These are phyloP conservation scores for Haemoproteus tartakovskyi DNA, from an alignment of 169 alveolate species.

Conservation along the genomic window DNA sequence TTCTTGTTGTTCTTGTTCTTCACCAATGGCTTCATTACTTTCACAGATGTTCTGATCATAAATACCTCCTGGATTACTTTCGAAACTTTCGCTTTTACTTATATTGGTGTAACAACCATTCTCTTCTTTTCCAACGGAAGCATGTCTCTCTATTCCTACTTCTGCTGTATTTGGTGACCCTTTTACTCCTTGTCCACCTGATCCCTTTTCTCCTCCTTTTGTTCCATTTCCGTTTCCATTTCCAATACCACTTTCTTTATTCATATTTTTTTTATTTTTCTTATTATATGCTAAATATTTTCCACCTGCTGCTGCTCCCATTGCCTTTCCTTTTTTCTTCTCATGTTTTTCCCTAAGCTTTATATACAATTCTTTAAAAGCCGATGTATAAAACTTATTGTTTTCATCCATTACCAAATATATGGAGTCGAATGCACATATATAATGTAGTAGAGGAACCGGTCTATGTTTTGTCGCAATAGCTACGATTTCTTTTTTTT, in stretches of 20 bases:
- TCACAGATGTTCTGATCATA: background rate
- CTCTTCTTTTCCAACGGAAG: too few relatives aligned
- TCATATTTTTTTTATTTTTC: background rate
- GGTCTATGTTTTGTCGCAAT: conserved; percentile 93
- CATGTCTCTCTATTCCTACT: background rate
- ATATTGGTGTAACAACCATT: background rate
- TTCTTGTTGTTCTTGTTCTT: conserved; percentile 21
- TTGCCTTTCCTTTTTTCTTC: conserved; percentile 12
- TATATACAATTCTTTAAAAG: conserved; percentile 66
- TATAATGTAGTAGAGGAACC: conserved; percentile 93
- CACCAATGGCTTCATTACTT: background rate
- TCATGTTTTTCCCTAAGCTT: conserved; percentile 67
- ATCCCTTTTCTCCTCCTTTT: too few relatives aligned
- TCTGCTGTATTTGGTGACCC: background rate
- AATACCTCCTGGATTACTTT: too few relatives aligned
- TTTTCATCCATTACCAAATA: conserved; percentile 62
- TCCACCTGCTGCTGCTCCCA: too few relatives aligned
- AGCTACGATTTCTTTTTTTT: conserved; percentile 90
- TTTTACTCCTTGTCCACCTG: background rate
- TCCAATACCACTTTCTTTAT: background rate
- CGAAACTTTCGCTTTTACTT: background rate
- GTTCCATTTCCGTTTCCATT: too few relatives aligned
- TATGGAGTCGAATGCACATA: conserved; percentile 73
- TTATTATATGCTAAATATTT: too few relatives aligned
- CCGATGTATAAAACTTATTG: conserved; percentile 62